A percentile compares a stretch with the other conserved stretches of the same genome.
Conservation (phyloP, 306 rosid genomes). For the Pterocarpus santalinus region DNA sequence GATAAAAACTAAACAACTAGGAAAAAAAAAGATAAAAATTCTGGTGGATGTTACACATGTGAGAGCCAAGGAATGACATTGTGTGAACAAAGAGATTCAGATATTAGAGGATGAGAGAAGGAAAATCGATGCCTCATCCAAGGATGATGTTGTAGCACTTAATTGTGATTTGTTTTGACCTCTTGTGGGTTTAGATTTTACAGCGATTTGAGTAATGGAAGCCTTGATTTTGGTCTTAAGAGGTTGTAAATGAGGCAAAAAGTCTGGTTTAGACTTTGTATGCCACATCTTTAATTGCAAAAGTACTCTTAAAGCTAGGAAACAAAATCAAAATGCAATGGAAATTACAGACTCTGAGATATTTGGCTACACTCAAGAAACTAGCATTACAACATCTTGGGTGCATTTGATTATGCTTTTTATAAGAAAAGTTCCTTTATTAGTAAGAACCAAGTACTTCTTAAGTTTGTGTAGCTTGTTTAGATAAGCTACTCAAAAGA, state of each 20-base stretch:
- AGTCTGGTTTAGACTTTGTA: slow-evolving; percentile 18
- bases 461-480: neutral
- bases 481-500: neutral
- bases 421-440: neutral
- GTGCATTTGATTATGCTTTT: neutral
- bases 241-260: slow-evolving; percentile 58
- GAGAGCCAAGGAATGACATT: too few relatives aligned
- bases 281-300: slow-evolving; percentile 10
- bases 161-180: slow-evolving; percentile 50
- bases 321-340: slow-evolving; percentile 32
- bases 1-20: too few relatives aligned
- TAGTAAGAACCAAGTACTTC: too few relatives aligned
- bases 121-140: slow-evolving; percentile 51
- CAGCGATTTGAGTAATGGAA: slow-evolving; percentile 52
- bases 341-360: slow-evolving; percentile 11
- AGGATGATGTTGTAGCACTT: slow-evolving; percentile 53
- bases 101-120: slow-evolving; percentile 54
- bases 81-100: too few relatives aligned
- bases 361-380: slow-evolving; percentile 31
- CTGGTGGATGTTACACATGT: too few relatives aligned
- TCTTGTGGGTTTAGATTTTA: slow-evolving; percentile 52
- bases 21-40: too few relatives aligned
- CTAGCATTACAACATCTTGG: slow-evolving; percentile 27
- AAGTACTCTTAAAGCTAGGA: neutral
- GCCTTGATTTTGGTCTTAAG: slow-evolving; percentile 61